Conservation (phyloP, 1,284 basidiomycete genomes). For the Sanghuangporus sanghuang region DNA sequence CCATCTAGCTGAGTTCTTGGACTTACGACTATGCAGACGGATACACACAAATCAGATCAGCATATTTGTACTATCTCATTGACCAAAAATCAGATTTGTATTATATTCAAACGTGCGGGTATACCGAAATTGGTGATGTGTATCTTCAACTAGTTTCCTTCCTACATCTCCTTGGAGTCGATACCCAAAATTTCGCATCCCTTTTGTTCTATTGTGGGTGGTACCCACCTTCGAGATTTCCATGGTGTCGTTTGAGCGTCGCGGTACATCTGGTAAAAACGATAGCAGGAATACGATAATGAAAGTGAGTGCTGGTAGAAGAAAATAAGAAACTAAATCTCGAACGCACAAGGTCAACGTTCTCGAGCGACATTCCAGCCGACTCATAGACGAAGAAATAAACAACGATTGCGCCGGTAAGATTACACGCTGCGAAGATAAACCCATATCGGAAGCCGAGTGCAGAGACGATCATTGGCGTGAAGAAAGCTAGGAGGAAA, state of each 20-base stretch:
- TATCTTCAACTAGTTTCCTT: no score
- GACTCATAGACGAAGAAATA: slow-evolving; percentile 79
- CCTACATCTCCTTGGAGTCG: no score
- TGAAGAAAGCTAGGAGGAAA: slow-evolving; percentile 75
- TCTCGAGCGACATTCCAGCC: slow-evolving; percentile 63
- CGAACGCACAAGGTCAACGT: slow-evolving; percentile 50
- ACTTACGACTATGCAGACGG: not conserved
- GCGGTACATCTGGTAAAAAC: not conserved
- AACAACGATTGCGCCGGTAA: slow-evolving; percentile 59
- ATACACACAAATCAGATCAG: not conserved
- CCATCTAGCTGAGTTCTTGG: not conserved
- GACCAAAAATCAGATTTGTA: no score
- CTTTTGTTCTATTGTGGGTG: not conserved
- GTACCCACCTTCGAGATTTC: not conserved
- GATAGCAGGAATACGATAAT: slow-evolving; percentile 39
- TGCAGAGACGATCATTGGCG: slow-evolving; percentile 53
- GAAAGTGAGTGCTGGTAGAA: not conserved
- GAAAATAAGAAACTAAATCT: not conserved
- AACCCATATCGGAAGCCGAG: slow-evolving; percentile 70
- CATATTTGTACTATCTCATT: no score
- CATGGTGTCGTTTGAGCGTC: not conserved
- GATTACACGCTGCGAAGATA: slow-evolving; percentile 56
- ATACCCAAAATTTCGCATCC: not conserved
- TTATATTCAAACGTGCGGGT: no score
- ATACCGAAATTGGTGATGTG: no score